A percentile compares a stretch with the other conserved stretches of the same genome.
Conservation (phyloP, 1,139 yeast genomes). For the Nadsonia starkeyi-henricii region DNA sequence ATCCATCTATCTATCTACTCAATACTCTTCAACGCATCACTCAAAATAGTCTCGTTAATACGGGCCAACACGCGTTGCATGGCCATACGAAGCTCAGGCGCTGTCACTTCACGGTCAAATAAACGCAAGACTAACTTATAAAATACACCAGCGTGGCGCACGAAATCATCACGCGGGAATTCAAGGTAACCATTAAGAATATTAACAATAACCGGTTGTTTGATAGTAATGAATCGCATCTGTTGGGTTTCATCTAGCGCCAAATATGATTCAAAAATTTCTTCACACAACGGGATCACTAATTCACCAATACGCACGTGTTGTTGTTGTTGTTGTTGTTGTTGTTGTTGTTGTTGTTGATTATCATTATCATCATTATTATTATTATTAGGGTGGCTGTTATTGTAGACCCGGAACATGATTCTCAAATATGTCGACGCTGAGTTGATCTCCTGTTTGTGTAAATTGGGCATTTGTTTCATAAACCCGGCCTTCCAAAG, state of each 20-base stretch:
- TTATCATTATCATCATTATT: slow-evolving; percentile 14
- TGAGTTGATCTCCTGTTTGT: slow-evolving; percentile 84
- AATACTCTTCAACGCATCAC: neutral
- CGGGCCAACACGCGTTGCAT: slow-evolving; percentile 52
- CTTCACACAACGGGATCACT: slow-evolving; percentile 58
- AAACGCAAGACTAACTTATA: slow-evolving; percentile 55
- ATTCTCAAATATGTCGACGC: slow-evolving; percentile 78
- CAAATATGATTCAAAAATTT: slow-evolving; percentile 56
- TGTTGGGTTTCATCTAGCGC: slow-evolving; percentile 38
- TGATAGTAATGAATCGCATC: slow-evolving; percentile 65
- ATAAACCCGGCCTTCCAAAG: slow-evolving; percentile 88
- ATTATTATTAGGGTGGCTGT: slow-evolving; percentile 29
- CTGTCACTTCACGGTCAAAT: slow-evolving; percentile 53
- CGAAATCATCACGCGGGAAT: slow-evolving; percentile 65
- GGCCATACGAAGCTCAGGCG: slow-evolving; percentile 49
- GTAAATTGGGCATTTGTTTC: slow-evolving; percentile 79
- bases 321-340: slow-evolving; percentile 26
- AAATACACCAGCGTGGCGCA: slow-evolving; percentile 45
- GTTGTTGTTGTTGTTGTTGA: slow-evolving; percentile 15
- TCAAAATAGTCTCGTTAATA: slow-evolving; percentile 20
- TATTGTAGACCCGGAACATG: slow-evolving; percentile 68
- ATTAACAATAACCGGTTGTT: slow-evolving; percentile 88
- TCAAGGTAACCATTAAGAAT: slow-evolving; percentile 70
- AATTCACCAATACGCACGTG: slow-evolving; percentile 33
- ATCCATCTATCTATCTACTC: too few relatives aligned